Evolutionary conservation across 2,329 filamentous ascomycete species (phyloP).

Genomic region (Pseudogymnoascus sp.): DNA sequence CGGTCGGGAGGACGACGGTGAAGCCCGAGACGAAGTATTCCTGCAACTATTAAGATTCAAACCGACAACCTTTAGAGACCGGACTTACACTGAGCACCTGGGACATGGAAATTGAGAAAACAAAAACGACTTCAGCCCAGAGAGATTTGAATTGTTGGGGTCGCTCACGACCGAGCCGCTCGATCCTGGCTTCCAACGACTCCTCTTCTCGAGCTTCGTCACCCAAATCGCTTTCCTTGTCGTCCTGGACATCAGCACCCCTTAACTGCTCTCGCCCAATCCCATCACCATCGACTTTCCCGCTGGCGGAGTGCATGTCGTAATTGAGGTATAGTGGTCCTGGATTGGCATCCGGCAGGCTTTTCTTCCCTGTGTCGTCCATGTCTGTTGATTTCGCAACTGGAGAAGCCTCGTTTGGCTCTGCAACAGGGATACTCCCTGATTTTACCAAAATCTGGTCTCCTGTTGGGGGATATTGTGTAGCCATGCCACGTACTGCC

Average conservation of each 20-base stretch:
- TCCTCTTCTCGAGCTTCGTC: slow-evolving; percentile 19
- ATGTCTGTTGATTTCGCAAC: background rate
- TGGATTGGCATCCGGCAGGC: background rate
- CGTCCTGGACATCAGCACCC: background rate
- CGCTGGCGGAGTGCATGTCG: background rate
- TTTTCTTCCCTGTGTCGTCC: background rate
- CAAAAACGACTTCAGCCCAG: slow-evolving; percentile 50
- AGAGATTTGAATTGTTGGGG: slow-evolving; percentile 45
- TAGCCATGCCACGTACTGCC: slow-evolving; percentile 2
- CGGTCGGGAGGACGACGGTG: slow-evolving; percentile 60
- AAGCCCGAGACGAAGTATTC: slow-evolving; percentile 70
- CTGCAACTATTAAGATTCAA: slow-evolving; percentile 24
- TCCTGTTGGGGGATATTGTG: background rate
- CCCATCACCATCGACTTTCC: background rate
- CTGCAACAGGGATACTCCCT: background rate
- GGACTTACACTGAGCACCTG: slow-evolving; percentile 46
- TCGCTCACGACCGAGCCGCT: slow-evolving; percentile 50
- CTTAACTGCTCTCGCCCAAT: background rate
- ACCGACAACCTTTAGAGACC: background rate
- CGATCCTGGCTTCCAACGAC: slow-evolving; percentile 33
- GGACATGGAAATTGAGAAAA: slow-evolving; percentile 52
- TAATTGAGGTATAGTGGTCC: background rate
- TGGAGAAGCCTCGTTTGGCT: background rate
- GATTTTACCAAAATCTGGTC: background rate
- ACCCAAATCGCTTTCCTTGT: background rate